These are phyloP conservation scores for Cyclostephanos invisitatus DNA, from an alignment of 108 stramenopile genomes.

Conservation along the genomic window DNA sequence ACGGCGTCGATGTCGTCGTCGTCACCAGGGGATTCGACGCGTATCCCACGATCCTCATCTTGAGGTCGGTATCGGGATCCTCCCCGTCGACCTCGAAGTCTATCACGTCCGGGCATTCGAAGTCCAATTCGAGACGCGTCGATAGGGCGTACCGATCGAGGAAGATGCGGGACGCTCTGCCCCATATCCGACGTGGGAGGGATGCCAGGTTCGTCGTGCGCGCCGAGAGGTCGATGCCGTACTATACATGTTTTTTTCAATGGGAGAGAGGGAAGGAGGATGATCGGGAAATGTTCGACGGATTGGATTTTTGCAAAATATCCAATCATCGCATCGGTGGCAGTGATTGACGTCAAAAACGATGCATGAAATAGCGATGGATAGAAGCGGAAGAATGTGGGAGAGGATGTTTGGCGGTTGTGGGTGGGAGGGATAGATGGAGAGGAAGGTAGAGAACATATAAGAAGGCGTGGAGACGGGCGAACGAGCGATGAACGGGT, in stretches of 20 bases:
- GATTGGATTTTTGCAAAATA: not conserved
- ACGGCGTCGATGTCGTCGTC: not conserved
- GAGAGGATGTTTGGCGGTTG: too few relatives aligned
- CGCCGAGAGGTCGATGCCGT: constrained; percentile 79
- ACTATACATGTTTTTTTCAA: constrained; percentile 35
- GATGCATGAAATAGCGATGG: too few relatives aligned
- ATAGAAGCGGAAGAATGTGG: too few relatives aligned
- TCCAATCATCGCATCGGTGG: not conserved
- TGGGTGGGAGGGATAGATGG: too few relatives aligned
- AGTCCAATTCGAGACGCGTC: constrained; percentile 73
- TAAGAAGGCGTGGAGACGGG: too few relatives aligned
- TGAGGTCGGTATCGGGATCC: constrained; percentile 76
- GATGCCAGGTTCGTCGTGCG: constrained; percentile 83
- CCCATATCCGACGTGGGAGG: constrained; percentile 83
- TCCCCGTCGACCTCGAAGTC: constrained; percentile 71
- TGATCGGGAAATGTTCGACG: not conserved
- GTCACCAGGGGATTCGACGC: constrained; percentile 10
- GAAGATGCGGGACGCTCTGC: constrained; percentile 69
- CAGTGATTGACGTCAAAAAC: too few relatives aligned
- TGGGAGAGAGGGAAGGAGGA: not conserved
- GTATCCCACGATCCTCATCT: constrained; percentile 39
- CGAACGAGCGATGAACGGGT: too few relatives aligned
- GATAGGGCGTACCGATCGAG: constrained; percentile 74
- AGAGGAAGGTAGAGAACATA: too few relatives aligned
- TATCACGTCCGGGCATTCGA: constrained; percentile 48